Evolutionary conservation across 495 filamentous ascomycete species (phyloP).

Genomic region (Glarea lozoyensis): DNA sequence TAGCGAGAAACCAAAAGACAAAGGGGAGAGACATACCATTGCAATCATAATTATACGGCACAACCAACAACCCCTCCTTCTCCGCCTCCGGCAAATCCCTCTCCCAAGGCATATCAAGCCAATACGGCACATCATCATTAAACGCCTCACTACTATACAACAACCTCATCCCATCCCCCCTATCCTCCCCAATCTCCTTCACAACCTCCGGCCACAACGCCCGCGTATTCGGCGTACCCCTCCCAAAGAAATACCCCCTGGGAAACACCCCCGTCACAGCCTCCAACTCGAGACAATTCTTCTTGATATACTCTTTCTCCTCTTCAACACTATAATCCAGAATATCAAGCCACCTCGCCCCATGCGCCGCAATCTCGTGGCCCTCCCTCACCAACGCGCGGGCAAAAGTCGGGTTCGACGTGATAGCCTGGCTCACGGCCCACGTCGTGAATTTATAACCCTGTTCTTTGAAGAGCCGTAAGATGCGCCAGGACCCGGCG

Average conservation of each 20-base stretch:
- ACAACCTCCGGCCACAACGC: constrained; percentile 27
- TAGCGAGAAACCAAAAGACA: too few species aligned
- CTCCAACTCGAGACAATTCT: constrained; percentile 22
- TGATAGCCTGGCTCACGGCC: constrained; percentile 27
- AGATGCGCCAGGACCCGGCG: constrained; percentile 28
- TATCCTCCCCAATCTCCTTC: constrained; percentile 22
- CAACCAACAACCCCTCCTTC: constrained; percentile 27
- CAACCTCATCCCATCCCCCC: constrained; percentile 7
- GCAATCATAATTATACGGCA: constrained; percentile 25
- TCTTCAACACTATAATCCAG: constrained; percentile 21
- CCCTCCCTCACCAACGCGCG: constrained; percentile 24
- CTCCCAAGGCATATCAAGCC: constrained; percentile 29
- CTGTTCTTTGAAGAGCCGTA: constrained; percentile 27
- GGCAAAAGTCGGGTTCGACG: constrained; percentile 25
- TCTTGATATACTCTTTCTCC: constrained; percentile 27
- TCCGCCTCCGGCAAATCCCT: constrained; percentile 16
- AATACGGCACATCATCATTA: constrained; percentile 32
- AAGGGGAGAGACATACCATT: too few species aligned
- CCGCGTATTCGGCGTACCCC: constrained; percentile 23
- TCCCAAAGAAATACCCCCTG: constrained; percentile 29
- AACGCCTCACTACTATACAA: constrained; percentile 28
- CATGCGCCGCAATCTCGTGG: constrained; percentile 31
- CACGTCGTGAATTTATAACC: constrained; percentile 26
- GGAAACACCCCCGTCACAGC: constrained; percentile 24
- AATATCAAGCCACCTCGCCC: constrained; percentile 29